phyloP scores from a whole-genome alignment of 2,329 filamentous ascomycete species.

The Exophiala aquamarina region DNA sequence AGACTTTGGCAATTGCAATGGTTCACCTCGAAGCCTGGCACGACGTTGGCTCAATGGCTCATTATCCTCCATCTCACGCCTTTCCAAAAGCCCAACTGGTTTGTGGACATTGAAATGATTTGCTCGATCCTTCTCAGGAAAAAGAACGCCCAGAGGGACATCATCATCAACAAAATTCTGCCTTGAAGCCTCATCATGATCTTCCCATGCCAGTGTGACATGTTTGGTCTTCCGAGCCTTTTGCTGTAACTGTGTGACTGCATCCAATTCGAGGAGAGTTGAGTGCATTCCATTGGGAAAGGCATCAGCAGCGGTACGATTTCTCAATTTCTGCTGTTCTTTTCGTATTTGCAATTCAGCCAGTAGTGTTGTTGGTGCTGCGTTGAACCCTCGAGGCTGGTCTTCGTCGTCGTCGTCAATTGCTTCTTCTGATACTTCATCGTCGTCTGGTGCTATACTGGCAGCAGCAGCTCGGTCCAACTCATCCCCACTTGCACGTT shows the following conservation, averaged over 20 bases:
- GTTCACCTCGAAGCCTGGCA: slow-evolving; percentile 68
- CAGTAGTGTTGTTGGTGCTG: slow-evolving; percentile 82
- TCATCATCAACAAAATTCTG: slow-evolving; percentile 72
- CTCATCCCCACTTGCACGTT: slow-evolving; percentile 23
- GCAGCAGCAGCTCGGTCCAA: slow-evolving; percentile 21
- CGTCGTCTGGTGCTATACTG: slow-evolving; percentile 25
- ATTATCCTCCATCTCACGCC: slow-evolving; percentile 83
- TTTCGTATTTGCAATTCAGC: slow-evolving; percentile 92
- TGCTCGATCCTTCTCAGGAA: slow-evolving; percentile 49
- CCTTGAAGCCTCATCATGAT: slow-evolving; percentile 51
- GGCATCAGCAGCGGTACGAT: slow-evolving; percentile 63
- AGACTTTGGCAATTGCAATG: slow-evolving; percentile 35
- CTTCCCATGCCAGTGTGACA: slow-evolving; percentile 90
- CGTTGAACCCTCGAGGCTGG: slow-evolving; percentile 55
- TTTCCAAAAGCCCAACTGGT: slow-evolving; percentile 56
- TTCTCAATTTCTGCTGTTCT: slow-evolving; percentile 79
- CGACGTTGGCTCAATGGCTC: slow-evolving; percentile 80
- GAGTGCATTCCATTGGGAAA: slow-evolving; percentile 81
- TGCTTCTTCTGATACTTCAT: slow-evolving; percentile 19
- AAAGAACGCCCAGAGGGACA: slow-evolving; percentile 81
- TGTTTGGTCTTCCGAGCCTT: slow-evolving; percentile 71
- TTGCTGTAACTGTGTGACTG: slow-evolving; percentile 81
- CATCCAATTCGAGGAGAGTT: slow-evolving; percentile 86
- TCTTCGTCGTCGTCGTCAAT: slow-evolving; percentile 41
- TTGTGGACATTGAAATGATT: slow-evolving; percentile 33